phyloP scores from a whole-genome alignment of 2,329 filamentous ascomycete species.

The Colletotrichum tropicicola region DNA sequence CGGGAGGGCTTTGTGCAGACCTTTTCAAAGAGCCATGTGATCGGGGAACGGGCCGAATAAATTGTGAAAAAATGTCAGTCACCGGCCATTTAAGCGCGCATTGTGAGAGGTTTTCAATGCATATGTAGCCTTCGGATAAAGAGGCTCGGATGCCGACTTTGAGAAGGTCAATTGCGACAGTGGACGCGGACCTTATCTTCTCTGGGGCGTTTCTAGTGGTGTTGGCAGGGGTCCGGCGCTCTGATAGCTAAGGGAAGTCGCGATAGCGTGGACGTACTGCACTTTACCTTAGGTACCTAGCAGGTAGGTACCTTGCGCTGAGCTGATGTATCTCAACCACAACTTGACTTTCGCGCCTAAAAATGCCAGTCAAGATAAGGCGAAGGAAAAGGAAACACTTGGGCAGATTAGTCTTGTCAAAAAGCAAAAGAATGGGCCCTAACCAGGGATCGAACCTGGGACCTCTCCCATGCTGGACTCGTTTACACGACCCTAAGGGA shows the following conservation, averaged over 20 bases:
- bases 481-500: not conserved
- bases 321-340: not conserved
- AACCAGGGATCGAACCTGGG: not conserved
- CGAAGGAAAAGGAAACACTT: not conserved
- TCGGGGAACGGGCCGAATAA: no score
- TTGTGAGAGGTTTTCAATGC: not conserved
- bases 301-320: no score
- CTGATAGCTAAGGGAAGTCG: slow-evolving; percentile 5
- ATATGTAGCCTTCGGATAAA: not conserved
- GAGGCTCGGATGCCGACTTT: slow-evolving; percentile 24
- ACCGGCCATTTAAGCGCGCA: not conserved
- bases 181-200: slow-evolving; percentile 19
- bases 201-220: not conserved
- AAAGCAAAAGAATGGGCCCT: not conserved
- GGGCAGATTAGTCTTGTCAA: not conserved
- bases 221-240: slow-evolving; percentile 15
- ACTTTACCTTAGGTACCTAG: no score
- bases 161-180: slow-evolving; percentile 26
- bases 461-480: not conserved
- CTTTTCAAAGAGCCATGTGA: no score
- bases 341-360: not conserved
- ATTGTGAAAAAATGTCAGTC: not conserved
- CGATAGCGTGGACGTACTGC: not conserved
- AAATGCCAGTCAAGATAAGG: not conserved
- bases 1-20: no score